Evolutionary conservation across 2,329 filamentous ascomycete genomes (phyloP).

Genomic region (Claviceps sp.): DNA sequence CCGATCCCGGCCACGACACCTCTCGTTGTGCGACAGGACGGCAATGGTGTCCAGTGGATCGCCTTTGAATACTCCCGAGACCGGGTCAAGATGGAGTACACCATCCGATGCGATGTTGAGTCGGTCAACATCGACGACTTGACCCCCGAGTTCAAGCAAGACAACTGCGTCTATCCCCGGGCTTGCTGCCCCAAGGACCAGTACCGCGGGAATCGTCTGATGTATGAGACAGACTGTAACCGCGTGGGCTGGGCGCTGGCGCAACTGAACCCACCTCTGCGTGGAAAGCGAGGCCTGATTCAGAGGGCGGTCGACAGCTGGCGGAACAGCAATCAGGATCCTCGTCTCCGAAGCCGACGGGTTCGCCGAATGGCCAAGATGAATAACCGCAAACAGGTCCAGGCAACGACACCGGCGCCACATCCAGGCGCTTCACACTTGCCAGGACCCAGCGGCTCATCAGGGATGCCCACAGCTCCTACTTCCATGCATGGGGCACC

Average conservation of each 20-base stretch:
- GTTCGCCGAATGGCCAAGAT: constrained; percentile 95
- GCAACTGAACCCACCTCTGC: constrained; percentile 77
- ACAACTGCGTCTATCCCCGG: constrained; percentile 95
- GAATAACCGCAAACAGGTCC: constrained; percentile 66
- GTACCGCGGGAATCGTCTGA: constrained; percentile 87
- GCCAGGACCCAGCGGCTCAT: constrained; percentile 50
- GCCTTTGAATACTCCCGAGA: constrained; percentile 96
- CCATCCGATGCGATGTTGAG: constrained; percentile 93
- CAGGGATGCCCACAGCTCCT: constrained; percentile 48
- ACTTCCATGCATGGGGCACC: constrained; percentile 45
- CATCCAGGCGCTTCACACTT: constrained; percentile 48
- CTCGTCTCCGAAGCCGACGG: constrained; percentile 74
- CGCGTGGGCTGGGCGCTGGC: constrained; percentile 98
- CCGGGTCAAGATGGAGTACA: constrained; percentile 98
- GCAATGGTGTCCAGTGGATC: constrained; percentile 97
- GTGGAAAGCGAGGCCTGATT: constrained; percentile 89
- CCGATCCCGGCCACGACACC: constrained; percentile 95
- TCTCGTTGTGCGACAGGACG: constrained; percentile 83
- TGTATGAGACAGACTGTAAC: constrained; percentile 98
- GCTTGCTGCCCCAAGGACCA: constrained; percentile 92
- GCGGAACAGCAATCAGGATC: constrained; percentile 98
- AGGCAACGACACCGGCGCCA: constrained; percentile 41
- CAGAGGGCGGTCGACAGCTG: constrained; percentile 96
- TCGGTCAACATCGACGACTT: constrained; percentile 86
- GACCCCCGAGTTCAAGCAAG: constrained; percentile 80